Conservation (phyloP, 306 rosid genomes). For the Glycyrrhiza uralensis region DNA sequence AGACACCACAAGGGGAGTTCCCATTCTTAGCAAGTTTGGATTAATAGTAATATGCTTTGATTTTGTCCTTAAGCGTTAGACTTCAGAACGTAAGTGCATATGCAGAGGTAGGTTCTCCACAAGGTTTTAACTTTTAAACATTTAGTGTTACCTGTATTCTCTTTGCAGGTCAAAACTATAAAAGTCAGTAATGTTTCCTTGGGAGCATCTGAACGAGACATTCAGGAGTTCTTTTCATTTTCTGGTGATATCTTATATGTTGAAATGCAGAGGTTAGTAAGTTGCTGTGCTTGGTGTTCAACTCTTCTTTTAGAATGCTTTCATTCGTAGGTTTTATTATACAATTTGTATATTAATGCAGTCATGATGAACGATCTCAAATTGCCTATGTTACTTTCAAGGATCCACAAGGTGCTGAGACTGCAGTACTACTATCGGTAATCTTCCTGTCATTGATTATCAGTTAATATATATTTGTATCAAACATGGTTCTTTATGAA, state of each 20-base stretch:
- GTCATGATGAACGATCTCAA: constrained; percentile 83
- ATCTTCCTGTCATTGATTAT: constrained; percentile 22
- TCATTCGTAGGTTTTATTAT: background rate
- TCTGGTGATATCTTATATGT: constrained; percentile 93
- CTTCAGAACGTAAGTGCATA: background rate
- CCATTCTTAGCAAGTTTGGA: background rate
- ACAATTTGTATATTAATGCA: constrained; percentile 34
- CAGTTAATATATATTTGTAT: background rate
- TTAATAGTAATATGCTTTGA: background rate
- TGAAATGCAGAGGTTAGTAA: constrained; percentile 66
- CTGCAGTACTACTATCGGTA: constrained; percentile 91
- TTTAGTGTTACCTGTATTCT: background rate
- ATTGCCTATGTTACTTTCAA: constrained; percentile 86
- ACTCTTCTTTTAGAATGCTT: background rate
- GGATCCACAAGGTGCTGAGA: constrained; percentile 91
- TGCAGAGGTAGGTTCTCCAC: constrained; percentile 8
- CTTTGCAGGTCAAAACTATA: constrained; percentile 60
- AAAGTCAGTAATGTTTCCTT: constrained; percentile 86
- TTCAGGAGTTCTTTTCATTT: constrained; percentile 88
- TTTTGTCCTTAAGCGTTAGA: background rate
- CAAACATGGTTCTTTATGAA: background rate
- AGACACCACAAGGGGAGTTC: background rate
- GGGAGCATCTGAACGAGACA: constrained; percentile 87
- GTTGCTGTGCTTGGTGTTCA: background rate
- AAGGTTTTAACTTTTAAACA: constrained; percentile 6